phyloP scores from a whole-genome alignment of 345 rosid species.

The Raphanus sativus region DNA sequence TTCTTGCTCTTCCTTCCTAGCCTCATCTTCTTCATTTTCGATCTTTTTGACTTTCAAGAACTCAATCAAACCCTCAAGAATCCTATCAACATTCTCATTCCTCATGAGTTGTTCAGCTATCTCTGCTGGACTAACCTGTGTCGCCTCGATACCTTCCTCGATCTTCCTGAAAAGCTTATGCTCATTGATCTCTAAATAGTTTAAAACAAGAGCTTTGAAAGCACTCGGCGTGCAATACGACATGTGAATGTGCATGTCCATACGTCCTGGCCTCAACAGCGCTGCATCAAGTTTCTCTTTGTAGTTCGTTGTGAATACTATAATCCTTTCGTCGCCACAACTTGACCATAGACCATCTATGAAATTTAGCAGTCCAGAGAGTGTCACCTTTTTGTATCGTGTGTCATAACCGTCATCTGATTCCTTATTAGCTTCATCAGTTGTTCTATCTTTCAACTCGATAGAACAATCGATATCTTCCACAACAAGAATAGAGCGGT shows the following conservation, averaged over 20 bases:
- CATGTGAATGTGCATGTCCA: conserved; percentile 68
- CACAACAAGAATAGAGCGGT: not conserved
- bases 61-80: conserved; percentile 33
- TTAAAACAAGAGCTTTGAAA: conserved; percentile 40
- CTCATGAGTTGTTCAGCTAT: conserved; percentile 50
- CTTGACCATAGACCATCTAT: not conserved
- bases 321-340: not conserved
- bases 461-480: not conserved
- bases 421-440: not conserved
- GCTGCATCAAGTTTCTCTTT: conserved; percentile 48
- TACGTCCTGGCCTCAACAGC: conserved; percentile 58
- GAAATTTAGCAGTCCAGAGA: not conserved
- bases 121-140: conserved; percentile 49
- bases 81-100: conserved; percentile 38
- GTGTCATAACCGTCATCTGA: not conserved
- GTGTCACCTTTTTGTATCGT: not conserved
- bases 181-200: conserved; percentile 39
- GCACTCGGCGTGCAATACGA: conserved; percentile 45
- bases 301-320: not conserved
- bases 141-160: conserved; percentile 31
- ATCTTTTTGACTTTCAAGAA: conserved; percentile 38
- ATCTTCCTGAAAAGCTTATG: conserved; percentile 35
- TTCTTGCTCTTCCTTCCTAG: conserved; percentile 2
- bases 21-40: conserved; percentile 27
- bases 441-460: not conserved